A percentile compares a stretch with the other conserved stretches of the same genome.
phyloP scores from a whole-genome alignment of 257 asterid genomes.

The Hygrophila difformis region DNA sequence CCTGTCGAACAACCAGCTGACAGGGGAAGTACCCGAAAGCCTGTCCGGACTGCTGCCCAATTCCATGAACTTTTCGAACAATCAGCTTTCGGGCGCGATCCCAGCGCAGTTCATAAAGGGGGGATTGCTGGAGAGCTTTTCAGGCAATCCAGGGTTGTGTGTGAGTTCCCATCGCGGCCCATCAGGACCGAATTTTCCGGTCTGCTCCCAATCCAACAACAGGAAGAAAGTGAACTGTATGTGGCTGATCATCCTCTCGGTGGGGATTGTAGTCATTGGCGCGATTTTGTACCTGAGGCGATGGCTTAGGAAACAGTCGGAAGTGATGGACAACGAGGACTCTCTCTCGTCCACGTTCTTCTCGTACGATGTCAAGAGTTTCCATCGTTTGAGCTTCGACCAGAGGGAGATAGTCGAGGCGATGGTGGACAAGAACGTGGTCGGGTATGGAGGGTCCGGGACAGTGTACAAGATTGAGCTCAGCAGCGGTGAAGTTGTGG shows the following conservation, averaged over 20 bases:
- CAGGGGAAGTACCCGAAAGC: conserved; percentile 54
- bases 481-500: conserved; percentile 56
- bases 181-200: conserved; percentile 21
- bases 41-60: conserved; percentile 48
- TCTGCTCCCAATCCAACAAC: conserved; percentile 30
- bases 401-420: conserved; percentile 67
- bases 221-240: conserved; percentile 29
- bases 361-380: conserved; percentile 69
- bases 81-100: conserved; percentile 64
- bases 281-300: conserved; percentile 33
- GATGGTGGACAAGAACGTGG: conserved; percentile 78
- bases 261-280: conserved; percentile 50
- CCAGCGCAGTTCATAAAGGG: conserved; percentile 53
- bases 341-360: conserved; percentile 43
- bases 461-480: conserved; percentile 74
- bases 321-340: conserved; percentile 36
- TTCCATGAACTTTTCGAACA: conserved; percentile 73
- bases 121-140: conserved; percentile 65
- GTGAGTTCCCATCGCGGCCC: conserved; percentile 25
- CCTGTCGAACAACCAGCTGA: conserved; percentile 49
- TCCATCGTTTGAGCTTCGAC: conserved; percentile 74
- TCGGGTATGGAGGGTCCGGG: conserved; percentile 97
- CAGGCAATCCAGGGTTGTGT: conserved; percentile 66
- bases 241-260: conserved; percentile 47
- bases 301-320: conserved; percentile 38